Evolutionary conservation across 768 basidiomycete genomes (phyloP).

Genomic region (Gloeophyllum trabeum): DNA sequence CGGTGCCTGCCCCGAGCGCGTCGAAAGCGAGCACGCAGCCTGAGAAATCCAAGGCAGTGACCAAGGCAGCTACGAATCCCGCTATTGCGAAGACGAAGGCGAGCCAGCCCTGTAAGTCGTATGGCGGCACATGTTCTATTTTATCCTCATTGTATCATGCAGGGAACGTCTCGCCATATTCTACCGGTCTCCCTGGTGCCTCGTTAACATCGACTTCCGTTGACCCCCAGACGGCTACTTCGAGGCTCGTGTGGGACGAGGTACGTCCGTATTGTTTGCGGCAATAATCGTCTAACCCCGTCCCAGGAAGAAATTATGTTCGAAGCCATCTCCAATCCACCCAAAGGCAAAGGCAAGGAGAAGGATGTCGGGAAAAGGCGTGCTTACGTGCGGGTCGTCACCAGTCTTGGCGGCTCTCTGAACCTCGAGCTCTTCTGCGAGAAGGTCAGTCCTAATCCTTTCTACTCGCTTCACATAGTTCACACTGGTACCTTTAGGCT

Average conservation of each 20-base stretch:
- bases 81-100: conserved; percentile 38
- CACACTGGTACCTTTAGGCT: conserved; percentile 37
- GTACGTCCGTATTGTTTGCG: conserved; percentile 20
- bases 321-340: conserved; percentile 74
- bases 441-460: conserved; percentile 36
- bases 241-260: conserved; percentile 93
- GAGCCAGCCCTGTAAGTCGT: conserved; percentile 51
- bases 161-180: conserved; percentile 93
- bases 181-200: conserved; percentile 82
- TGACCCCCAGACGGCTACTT: conserved; percentile 57
- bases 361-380: conserved; percentile 86
- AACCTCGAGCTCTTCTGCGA: conserved; percentile 85
- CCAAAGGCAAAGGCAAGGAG: conserved; percentile 84
- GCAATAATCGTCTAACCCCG: background rate
- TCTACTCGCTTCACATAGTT: background rate
- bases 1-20: conserved; percentile 24
- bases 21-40: conserved; percentile 12
- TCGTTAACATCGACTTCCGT: conserved; percentile 90
- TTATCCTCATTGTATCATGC: conserved; percentile 3
- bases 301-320: conserved; percentile 95
- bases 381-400: conserved; percentile 93
- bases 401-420: conserved; percentile 80
- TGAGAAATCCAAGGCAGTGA: conserved; percentile 20
- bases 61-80: conserved; percentile 23
- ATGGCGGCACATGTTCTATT: too few relatives aligned